Base-by-base conservation (phyloP, 2,329 filamentous ascomycete species). In the Penicillium sp. region DNA sequence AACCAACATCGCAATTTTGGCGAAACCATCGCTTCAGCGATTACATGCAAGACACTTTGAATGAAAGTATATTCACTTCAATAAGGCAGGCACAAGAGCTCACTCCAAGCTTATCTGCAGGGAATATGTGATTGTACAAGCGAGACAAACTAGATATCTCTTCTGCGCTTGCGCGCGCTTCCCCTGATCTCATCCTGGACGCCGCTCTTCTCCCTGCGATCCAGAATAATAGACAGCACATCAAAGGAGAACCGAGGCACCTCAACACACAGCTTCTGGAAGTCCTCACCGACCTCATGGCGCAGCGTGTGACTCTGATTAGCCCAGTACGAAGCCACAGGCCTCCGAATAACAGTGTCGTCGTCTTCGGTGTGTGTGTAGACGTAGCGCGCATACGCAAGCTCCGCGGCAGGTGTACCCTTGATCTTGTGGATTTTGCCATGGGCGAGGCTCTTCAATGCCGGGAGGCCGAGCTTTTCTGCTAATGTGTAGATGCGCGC, bases 191-290 rank as follows among this genome's bases (percentile, higher is more conserved):
- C 3, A 27, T 77, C 73, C 9, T 64, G 65, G 43, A 70, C 64
- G 4, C 60, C 62, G 22, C 69, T 64, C 66, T 77, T 79, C 56
- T 79, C 76, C 56, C 74, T 76, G 38, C 74, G 70, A 57, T 79
- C 77, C 34, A 80, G 63, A 22, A 79, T 71, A 29, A 78, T 66
- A 22, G 86, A 92, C 56, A 97, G 84, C 52, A 97, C 90, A 73
- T 97, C 92, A 78, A 92, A 97, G 68, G 89, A 89, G 71, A 97
- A 97, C 70, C 95, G 89, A 16, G 92, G 92, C 71, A 87, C 92
- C 76, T 96, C 90, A 71, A 96, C 77, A 77, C 92, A 96, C 75
- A 96, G 85, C 43, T 82, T 74, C 71, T 87, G 86, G 83, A 96
- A 96, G 75, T 95, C 90, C 6, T 85, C 83, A 74, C 95, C 91